phyloP scores from a whole-genome alignment of 192 early-diverging fungal genomes.

The Backusella psychrophila region DNA sequence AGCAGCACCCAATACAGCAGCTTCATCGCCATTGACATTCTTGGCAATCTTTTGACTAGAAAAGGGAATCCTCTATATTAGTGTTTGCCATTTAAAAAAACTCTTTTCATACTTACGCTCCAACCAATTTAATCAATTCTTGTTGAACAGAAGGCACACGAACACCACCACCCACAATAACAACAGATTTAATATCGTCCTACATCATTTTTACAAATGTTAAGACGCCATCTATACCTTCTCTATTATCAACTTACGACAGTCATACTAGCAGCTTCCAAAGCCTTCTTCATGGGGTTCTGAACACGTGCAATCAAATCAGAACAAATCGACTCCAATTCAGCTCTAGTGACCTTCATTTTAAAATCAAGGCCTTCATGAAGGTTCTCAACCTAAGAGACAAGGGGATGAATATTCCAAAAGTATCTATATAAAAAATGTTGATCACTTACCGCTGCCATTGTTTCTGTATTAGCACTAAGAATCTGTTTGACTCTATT shows the following conservation, averaged over 20 bases:
- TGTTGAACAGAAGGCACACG: constrained; percentile 86
- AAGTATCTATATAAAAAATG: no score
- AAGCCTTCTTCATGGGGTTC: constrained; percentile 70
- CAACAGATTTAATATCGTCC: constrained; percentile 78
- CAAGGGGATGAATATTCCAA: neutral
- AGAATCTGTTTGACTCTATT: constrained; percentile 95
- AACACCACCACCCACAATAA: constrained; percentile 92
- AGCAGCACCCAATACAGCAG: constrained; percentile 87
- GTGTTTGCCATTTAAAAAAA: neutral
- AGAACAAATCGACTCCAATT: constrained; percentile 69
- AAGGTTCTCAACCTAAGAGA: constrained; percentile 74
- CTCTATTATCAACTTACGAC: constrained; percentile 38
- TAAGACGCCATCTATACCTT: no score
- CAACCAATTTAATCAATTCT: constrained; percentile 63
- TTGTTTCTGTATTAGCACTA: constrained; percentile 88
- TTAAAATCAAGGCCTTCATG: constrained; percentile 87
- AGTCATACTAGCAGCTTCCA: constrained; percentile 64
- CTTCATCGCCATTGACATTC: constrained; percentile 97
- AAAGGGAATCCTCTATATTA: neutral
- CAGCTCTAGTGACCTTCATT: constrained; percentile 67
- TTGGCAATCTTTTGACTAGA: constrained; percentile 79
- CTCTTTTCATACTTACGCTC: constrained; percentile 67
- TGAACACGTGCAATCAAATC: constrained; percentile 70
- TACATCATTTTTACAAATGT: constrained; percentile 2
- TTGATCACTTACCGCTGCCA: constrained; percentile 75